Evolutionary conservation across 345 rosid genomes (phyloP), one percentile per base, ranked within the genome.

Genomic region (Lagerstroemia speciosa): DNA sequence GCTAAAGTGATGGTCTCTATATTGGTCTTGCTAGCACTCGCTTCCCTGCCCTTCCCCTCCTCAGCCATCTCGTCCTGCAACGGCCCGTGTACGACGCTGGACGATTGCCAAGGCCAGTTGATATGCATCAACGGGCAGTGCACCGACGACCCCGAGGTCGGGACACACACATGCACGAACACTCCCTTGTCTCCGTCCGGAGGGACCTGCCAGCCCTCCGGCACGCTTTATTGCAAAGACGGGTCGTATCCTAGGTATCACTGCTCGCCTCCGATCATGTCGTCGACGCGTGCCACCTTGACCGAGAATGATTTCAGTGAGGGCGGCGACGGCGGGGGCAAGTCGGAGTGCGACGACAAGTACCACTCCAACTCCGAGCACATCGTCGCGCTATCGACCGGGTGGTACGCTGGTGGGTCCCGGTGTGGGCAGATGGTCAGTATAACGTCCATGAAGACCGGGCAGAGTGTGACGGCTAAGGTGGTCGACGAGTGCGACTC

Each of bases 401-500:
- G 82, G 20, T 81, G 87, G 83, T 83, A 69, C 16, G 62, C 14
- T 0, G 74, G 62, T 0, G 76, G 85, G 20, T 76, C 79, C 1
- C 72, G 75, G 29, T 83, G 81, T 20, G 75, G 71, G 43, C 67
- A 22, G 72, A 74, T 29, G 83, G 69, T 85, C 31, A 64, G 29
- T 40, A 83, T 78, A 2, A 71, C 32, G 0, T 53, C 69, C 8
- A 73, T 68, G 9, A 50, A 22, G 11, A 78, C 76, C 19, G 69
- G 83, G 17, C 38, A 37, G 24, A 80, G 65, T 20, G 69, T 27
- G 52, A 5, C 12, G 15, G 79, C 82, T 0, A 78, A 74, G 79
- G 80, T 78, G 60, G 83, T 81, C 15, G 84, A 81, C 10, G 83
- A 83, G 57, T 83, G 85, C 14, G 82, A 81, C 71, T 79, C 85